Evolutionary conservation across 2,329 filamentous ascomycete species (phyloP), one percentile per base, ranked within the genome.

Genomic region (Xylaria sp.): DNA sequence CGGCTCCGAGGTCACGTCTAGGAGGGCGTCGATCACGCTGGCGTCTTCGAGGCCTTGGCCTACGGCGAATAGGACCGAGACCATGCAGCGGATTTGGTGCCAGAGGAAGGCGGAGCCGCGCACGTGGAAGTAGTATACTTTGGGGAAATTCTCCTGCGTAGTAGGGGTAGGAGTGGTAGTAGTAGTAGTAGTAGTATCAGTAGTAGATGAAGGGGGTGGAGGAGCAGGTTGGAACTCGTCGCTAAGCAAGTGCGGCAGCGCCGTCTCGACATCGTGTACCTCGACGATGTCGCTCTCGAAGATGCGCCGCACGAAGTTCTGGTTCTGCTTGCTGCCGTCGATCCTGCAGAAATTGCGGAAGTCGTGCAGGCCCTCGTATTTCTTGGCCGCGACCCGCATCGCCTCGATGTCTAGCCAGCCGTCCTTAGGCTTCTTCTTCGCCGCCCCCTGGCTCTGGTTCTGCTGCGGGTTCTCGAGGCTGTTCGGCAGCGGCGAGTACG

Each of bases 301-400:
- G 74, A 99, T 93, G 51, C 88, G 87, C 50, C 96, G 86, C 74
- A 88, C 83, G 76, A 95, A 98, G 78, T 93, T 96, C 40, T 89
- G 89, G 74, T 97, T 93, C 81, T 97, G 93, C 84, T 98, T 98
- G 75, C 87, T 90, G 0, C 92, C 87, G 81, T 99, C 96, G 68
- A 98, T 85, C 81, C 97, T 97, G 86, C 96, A 98, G 78, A 98
- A 92, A 80, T 99, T 99, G 69, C 96, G 90, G 82, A 98, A 99
- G 82, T 99, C 96, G 80, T 98, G 93, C 60, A 90, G 80, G 5
- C 96, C 96, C 74, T 94, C 88, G 73, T 93, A 95, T 59, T 90
- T 84, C 78, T 89, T 91, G 27, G 95, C 96, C 0, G 93, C 96
- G 75, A 89, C 82, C 21, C 89, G 87, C 96, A 99, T 99, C 42